A percentile compares a stretch with the other conserved stretches of the same genome.
Evolutionary conservation across 169 alveolate genomes (phyloP).

Genomic region (Theileria parva): DNA sequence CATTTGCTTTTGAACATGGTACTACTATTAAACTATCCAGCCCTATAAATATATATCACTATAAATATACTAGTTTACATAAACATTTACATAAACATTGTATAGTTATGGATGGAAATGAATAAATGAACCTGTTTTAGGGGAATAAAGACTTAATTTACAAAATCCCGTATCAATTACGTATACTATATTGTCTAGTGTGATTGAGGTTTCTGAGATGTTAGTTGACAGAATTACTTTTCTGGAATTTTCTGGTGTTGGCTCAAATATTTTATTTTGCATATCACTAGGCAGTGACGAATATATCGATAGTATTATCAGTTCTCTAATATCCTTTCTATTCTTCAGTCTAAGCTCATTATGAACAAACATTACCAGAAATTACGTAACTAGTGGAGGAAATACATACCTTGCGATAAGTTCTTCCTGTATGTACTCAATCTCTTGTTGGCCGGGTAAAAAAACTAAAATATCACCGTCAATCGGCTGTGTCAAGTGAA

Average conservation of each 20-base stretch:
- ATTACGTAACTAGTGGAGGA: not conserved
- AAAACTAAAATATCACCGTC: conserved; percentile 97
- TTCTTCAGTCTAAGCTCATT: conserved; percentile 70
- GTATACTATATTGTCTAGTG: conserved; percentile 97
- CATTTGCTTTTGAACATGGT: conserved; percentile 99
- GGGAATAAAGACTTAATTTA: conserved; percentile 95
- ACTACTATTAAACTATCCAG: conserved; percentile 96
- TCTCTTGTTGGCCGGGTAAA: conserved; percentile 99
- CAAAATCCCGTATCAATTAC: conserved; percentile 97
- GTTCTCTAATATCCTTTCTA: conserved; percentile 92
- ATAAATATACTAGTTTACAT: not conserved
- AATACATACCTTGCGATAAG: conserved; percentile 62
- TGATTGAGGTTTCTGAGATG: conserved; percentile 99
- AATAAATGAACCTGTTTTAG: conserved; percentile 87
- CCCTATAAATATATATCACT: conserved; percentile 68
- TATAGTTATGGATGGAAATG: not conserved
- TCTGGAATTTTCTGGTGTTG: conserved; percentile 89
- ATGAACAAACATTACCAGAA: not conserved
- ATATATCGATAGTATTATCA: conserved; percentile 95
- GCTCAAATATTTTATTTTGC: conserved; percentile 98
- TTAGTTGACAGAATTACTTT: conserved; percentile 97
- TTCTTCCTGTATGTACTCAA: conserved; percentile 92
- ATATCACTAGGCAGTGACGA: conserved; percentile 97
- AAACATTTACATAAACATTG: not conserved
- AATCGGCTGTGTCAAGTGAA: conserved; percentile 97